Conservation (phyloP, 371 early-diverging fungal species). For the Lichtheimia ramosa region DNA sequence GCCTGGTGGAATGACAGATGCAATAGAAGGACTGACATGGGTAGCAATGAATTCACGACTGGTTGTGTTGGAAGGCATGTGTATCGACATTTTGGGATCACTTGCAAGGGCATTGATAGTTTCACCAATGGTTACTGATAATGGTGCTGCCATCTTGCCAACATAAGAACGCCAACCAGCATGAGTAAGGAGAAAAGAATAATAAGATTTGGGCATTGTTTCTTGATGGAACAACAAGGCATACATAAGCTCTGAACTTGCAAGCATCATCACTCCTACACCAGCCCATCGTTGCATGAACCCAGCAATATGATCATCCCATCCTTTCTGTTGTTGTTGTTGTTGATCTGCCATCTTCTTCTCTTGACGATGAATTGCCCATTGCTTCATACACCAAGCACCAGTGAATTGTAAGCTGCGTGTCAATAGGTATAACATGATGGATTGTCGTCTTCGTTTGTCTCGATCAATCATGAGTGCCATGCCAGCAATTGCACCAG, state of each 20-base stretch:
- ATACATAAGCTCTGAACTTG: constrained; percentile 63
- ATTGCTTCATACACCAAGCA: constrained; percentile 67
- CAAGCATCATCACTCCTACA: constrained; percentile 66
- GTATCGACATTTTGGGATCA: constrained; percentile 30
- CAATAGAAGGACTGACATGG: constrained; percentile 57
- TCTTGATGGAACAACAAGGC: constrained; percentile 63
- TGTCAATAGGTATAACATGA: constrained; percentile 78
- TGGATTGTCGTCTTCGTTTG: constrained; percentile 68
- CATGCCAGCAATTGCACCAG: constrained; percentile 77
- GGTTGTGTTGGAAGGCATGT: constrained; percentile 41
- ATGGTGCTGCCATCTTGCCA: constrained; percentile 52
- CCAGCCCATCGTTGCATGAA: constrained; percentile 53
- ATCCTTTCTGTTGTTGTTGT: constrained; percentile 16
- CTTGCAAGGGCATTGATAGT: constrained; percentile 35
- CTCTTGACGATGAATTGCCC: constrained; percentile 45
- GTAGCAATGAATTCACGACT: constrained; percentile 52
- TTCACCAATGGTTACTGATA: constrained; percentile 38
- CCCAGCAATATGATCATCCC: constrained; percentile 57
- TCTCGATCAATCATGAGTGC: constrained; percentile 73
- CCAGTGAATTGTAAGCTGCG: constrained; percentile 72
- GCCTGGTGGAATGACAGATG: constrained; percentile 35
- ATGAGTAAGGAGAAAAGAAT: constrained; percentile 65
- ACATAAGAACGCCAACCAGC: constrained; percentile 55
- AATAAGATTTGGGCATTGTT: constrained; percentile 63
- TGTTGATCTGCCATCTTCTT: constrained; percentile 18